Percentiles rank a stretch among this genome's conserved stretches.
These are phyloP conservation scores for Daldinia loculata DNA, from an alignment of 495 filamentous ascomycete species.

Conservation along the genomic window DNA sequence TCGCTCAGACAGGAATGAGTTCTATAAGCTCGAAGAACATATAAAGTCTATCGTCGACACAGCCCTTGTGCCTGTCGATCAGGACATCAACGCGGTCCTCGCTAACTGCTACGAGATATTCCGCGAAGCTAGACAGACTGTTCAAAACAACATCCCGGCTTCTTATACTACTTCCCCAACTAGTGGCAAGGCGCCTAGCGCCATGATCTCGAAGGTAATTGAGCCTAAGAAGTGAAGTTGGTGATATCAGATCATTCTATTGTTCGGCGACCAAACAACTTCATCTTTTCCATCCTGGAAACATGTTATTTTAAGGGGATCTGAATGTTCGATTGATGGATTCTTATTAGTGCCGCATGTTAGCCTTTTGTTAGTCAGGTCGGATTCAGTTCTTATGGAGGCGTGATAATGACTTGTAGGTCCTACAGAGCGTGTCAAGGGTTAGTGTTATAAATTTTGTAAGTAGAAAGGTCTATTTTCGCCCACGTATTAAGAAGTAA, in stretches of 20 bases:
- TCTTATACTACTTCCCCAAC: conserved; percentile 41
- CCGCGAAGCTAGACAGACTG: conserved; percentile 52
- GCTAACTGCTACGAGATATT: conserved; percentile 52
- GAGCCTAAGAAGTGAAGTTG: conserved; percentile 33
- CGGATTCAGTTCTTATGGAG: conserved; percentile 1
- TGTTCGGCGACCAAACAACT: background rate
- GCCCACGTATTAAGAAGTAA: conserved; percentile 1
- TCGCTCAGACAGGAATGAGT: conserved; percentile 56
- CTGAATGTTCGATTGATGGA: background rate
- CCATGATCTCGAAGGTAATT: conserved; percentile 7
- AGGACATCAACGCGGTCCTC: conserved; percentile 52
- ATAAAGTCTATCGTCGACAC: conserved; percentile 58
- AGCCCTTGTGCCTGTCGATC: conserved; percentile 50
- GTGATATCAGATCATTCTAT: conserved; percentile 4
- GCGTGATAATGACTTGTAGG: conserved; percentile 4
- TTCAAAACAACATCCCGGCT: conserved; percentile 56
- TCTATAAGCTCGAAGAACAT: conserved; percentile 55
- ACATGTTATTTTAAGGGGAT: conserved; percentile 6
- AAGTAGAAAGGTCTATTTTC: conserved; percentile 13
- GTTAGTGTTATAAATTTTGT: conserved; percentile 12
- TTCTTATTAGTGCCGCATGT: conserved; percentile 12
- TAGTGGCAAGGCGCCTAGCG: conserved; percentile 9
- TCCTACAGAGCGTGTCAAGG: conserved; percentile 7
- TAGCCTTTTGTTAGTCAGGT: conserved; percentile 13
- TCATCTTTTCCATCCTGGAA: conserved; percentile 1